Evolutionary conservation across 495 filamentous ascomycete genomes (phyloP).

Genomic region (Hypoxylon intermedium): DNA sequence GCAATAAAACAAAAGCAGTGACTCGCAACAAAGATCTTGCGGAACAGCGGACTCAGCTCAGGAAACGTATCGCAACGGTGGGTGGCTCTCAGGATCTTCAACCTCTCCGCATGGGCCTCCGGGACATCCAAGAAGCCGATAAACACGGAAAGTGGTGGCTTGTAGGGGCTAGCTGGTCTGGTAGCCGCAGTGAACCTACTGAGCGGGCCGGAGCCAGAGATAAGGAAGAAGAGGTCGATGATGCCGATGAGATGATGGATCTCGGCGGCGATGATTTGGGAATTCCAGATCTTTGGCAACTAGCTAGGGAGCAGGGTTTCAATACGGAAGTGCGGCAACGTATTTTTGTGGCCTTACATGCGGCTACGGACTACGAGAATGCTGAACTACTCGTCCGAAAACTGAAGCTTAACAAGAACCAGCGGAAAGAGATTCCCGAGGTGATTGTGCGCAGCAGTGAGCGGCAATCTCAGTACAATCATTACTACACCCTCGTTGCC

Average conservation of each 20-base stretch:
- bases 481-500: conserved; percentile 89
- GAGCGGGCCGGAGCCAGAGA: conserved; percentile 24
- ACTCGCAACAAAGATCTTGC: conserved; percentile 45
- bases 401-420: conserved; percentile 81
- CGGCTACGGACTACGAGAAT: conserved; percentile 84
- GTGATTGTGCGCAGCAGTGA: conserved; percentile 88
- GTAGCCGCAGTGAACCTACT: conserved; percentile 54
- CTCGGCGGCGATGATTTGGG: conserved; percentile 60
- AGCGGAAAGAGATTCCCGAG: conserved; percentile 84
- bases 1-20: conserved; percentile 85
- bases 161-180: conserved; percentile 85
- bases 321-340: conserved; percentile 92
- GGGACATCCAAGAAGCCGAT: conserved; percentile 79
- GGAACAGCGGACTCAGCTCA: conserved; percentile 37
- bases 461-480: conserved; percentile 84
- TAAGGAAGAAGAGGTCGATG: conserved; percentile 36
- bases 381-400: conserved; percentile 79
- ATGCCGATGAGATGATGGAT: conserved; percentile 42
- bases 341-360: conserved; percentile 90
- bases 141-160: conserved; percentile 98
- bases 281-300: conserved; percentile 67
- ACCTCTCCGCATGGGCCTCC: conserved; percentile 78
- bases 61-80: conserved; percentile 38
- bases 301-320: conserved; percentile 87
- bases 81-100: conserved; percentile 49